Percentiles rank a stretch among this genome's conserved stretches.
Conservation (phyloP, 2,329 filamentous ascomycete species). For the Albifimbria verrucaria region DNA sequence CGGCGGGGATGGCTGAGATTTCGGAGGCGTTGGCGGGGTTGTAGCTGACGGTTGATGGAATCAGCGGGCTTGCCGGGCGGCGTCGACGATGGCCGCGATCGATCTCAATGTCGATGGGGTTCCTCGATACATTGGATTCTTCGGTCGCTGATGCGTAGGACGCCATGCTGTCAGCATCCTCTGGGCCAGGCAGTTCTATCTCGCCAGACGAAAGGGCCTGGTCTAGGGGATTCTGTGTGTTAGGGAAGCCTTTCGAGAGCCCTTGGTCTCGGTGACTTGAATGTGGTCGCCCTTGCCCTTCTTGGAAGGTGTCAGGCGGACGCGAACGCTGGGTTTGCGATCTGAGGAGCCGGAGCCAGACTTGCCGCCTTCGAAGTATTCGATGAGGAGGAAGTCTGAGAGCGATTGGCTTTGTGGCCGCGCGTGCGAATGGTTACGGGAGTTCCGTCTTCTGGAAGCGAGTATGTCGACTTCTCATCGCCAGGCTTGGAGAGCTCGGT, state of each 20-base stretch:
- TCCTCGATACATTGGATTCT: conserved; percentile 72
- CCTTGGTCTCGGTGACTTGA: conserved; percentile 79
- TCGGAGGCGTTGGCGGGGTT: conserved; percentile 70
- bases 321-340: conserved; percentile 76
- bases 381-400: conserved; percentile 90
- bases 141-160: conserved; percentile 78
- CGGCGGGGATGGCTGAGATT: conserved; percentile 71
- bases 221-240: conserved; percentile 52
- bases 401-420: conserved; percentile 57
- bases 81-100: conserved; percentile 57
- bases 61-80: conserved; percentile 66
- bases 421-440: conserved; percentile 88
- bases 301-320: conserved; percentile 77
- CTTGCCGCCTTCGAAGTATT: conserved; percentile 87
- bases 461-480: conserved; percentile 71
- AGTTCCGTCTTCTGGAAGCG: conserved; percentile 80
- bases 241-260: conserved; percentile 63
- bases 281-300: conserved; percentile 70
- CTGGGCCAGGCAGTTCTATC: conserved; percentile 42
- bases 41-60: conserved; percentile 58
- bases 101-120: conserved; percentile 88
- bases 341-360: conserved; percentile 52
- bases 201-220: conserved; percentile 36
- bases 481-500: conserved; percentile 67
- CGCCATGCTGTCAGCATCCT: conserved; percentile 64